Percentiles rank a stretch among this genome's conserved stretches.
phyloP scores from a whole-genome alignment of 2,329 filamentous ascomycete genomes.

The Hymenoscyphus repandus region DNA sequence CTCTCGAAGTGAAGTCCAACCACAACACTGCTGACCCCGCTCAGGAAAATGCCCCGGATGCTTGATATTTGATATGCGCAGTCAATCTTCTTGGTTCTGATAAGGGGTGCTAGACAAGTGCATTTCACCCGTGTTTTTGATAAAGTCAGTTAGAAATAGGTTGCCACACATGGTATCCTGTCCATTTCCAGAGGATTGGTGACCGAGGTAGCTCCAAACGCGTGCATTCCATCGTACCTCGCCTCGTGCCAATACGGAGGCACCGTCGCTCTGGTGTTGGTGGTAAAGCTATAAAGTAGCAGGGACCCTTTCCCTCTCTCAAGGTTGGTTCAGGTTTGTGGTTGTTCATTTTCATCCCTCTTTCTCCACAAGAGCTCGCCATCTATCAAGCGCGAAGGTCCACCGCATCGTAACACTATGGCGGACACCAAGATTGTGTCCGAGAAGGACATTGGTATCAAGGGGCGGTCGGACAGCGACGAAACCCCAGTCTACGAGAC shows the following conservation, averaged over 20 bases:
- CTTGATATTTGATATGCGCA: neutral
- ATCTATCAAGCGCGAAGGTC: neutral
- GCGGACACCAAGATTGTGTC: neutral
- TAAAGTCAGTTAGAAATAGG: neutral
- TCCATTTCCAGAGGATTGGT: too few species aligned
- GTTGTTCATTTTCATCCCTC: neutral
- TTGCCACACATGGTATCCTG: neutral
- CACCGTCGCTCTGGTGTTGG: too few species aligned
- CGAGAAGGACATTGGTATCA: conserved; percentile 9
- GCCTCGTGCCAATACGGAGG: too few species aligned
- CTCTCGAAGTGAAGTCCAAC: neutral
- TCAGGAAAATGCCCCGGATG: neutral
- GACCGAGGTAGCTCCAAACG: too few species aligned
- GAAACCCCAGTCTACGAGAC: conserved; percentile 11
- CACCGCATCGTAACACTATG: neutral
- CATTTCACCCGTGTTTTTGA: neutral
- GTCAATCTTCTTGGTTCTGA: conserved; percentile 1
- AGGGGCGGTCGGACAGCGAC: conserved; percentile 1
- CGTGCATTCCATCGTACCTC: too few species aligned
- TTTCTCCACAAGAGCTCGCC: neutral
- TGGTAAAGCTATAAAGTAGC: neutral
- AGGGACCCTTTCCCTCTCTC: neutral
- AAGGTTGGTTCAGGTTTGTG: neutral
- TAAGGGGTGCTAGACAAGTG: neutral
- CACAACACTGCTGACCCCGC: neutral